Evolutionary conservation across 1,139 yeast species (phyloP), one percentile per base, ranked within the genome.

Genomic region (Candida sanyaensis): DNA sequence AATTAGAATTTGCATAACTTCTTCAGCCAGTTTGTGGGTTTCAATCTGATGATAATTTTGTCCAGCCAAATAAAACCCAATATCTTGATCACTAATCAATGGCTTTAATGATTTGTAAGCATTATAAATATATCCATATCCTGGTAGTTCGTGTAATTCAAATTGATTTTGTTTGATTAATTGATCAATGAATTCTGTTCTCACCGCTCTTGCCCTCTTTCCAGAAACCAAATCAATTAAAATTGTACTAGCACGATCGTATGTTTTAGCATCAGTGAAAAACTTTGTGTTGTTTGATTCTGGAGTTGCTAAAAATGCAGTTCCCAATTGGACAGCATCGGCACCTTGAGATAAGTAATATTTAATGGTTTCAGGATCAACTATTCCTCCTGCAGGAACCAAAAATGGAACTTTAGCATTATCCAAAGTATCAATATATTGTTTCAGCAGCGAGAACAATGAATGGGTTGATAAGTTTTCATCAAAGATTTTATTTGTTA

Each of bases 301-400:
- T 5, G 58, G 53, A 0, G 75, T 61, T 1, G 71, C 64, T 11
- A 78, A 62, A 55, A 77, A 77, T 1, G 66, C 67, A 0, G 81
- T 73, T 0, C 83, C 83, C 42, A 77, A 29, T 50, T 75, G 81
- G 23, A 75, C 80, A 0, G 73, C 81, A 7, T 73, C 66, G 1
- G 80, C 78, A 0, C 81, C 81, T 5, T 50, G 44, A 0, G 57
- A 46, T 28, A 77, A 49, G 46, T 64, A 66, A 3, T 48, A 49
- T 4, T 61, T 53, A 12, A 72, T 63, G 5, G 62, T 60, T 2
- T 44, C 28, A 1, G 66, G 57, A 48, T 66, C 65, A 50, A 64
- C 60, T 7, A 79, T 69, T 0, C 83, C 83, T 13, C 83, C 83
- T 8, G 82, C 71, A 1, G 80, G 73, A 8, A 79, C 59, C 3